Evolutionary conservation across 2,329 filamentous ascomycete species (phyloP), one percentile per base, ranked within the genome.

Genomic region (Graphiopsis chlorocephala): DNA sequence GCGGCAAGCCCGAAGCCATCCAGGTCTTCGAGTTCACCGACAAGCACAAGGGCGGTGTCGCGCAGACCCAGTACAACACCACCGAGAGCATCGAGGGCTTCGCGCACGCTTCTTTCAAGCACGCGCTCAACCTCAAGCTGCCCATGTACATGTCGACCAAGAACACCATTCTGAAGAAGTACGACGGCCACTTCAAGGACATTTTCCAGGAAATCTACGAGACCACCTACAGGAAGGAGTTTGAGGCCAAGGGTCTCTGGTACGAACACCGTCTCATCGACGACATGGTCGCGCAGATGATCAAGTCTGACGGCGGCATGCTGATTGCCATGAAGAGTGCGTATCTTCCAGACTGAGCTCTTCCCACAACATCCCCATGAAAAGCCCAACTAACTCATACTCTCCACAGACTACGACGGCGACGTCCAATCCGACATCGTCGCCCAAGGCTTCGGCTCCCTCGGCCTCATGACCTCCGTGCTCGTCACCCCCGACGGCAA

Each of bases 71-170:
- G 84, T 99, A 98, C 86, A 99, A 99, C 87, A 98, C 95, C 28
- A 89, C 95, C 75, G 95, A 97, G 78, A 95, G 91, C 76, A 99
- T 99, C 79, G 83, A 84, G 63, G 95, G 95, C 67, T 99, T 99
- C 75, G 95, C 95, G 64, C 95, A 98, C 78, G 91, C 95, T 68
- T 93, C 89, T 72, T 98, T 99, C 88, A 96, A 97, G 88, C 87
- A 97, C 71, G 94, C 95, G 35, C 82, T 98, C 53, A 84, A 87
- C 79, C 95, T 97, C 86, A 84, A 84, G 69, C 84, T 96, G 71
- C 95, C 95, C n/a, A 85, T 99, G 75, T 99, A 98, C 85, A 96
- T 98, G 94, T 97, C 92, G 86, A 99, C 95, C 81, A 99, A 99
- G 90, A 98, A 98, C 86, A 99, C 95, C 72, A 99, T 99, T 74